Base-by-base conservation (phyloP, 768 basidiomycete genomes). In the Daedaleopsis sinensis region DNA sequence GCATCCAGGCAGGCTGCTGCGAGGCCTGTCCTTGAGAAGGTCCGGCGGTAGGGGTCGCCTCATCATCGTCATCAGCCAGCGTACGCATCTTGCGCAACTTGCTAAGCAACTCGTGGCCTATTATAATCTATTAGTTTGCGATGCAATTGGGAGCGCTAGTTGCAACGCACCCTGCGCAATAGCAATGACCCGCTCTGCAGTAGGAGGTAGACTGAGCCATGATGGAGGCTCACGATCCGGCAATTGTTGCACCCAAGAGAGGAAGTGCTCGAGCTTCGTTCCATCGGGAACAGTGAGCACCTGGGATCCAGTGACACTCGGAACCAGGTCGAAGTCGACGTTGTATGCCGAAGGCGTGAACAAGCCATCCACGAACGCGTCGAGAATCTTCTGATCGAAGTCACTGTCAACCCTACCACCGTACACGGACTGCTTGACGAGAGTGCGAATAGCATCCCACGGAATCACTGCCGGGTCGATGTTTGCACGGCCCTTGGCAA, bases 391-490 rank as follows among this genome's bases (percentile, higher is more conserved):
- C 70, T 98, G 96, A 71, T 99, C 97, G 71, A 94, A 95, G 74
- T 96, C 93, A 64, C 93, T 95, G 78, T 98, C 96, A 53, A 97
- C 81, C 58, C 96, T 80, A 15, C 96, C 95, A 61, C 95, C 94
- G 68, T 99, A 99, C 21, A 99, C 91, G 8, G 94, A 94, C 71
- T 98, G 93, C 70, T 96, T 98, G 78, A 99, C 84, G 55, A 98
- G 82, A 0, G 90, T 91, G 39, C 94, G 84, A n/a, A 99, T 77
- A 13, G 97, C 96, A 66, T 90, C 88, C 96, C 97, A 98, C 5
- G 97, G 97, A 52, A 99, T 95, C 11, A 82, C 80, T 0, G 85
- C 89, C 1, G 97, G 97, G 71, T 98, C 91, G 58, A 99, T 85
- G 71, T 98, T 98, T 5, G 95, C 83, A 56, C 90, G 84, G 21